These are phyloP conservation scores for Podaxis pistillaris DNA, from an alignment of 768 basidiomycete species.

Conservation along the genomic window DNA sequence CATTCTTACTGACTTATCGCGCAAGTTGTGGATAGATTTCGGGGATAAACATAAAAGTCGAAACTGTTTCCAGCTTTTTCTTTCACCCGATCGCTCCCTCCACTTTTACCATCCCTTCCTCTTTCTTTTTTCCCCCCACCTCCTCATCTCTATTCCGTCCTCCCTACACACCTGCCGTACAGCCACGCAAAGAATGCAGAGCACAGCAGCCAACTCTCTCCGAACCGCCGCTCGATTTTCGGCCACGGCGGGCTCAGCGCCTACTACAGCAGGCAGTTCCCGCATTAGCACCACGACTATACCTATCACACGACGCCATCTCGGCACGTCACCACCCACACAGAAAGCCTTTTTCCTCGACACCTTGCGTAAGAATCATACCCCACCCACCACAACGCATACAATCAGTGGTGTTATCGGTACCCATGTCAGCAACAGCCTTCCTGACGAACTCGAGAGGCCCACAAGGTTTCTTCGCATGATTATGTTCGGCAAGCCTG, in stretches of 20 bases:
- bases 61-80: slow-evolving; percentile 1
- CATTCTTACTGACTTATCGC: neutral
- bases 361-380: slow-evolving; percentile 10
- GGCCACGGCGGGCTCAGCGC: slow-evolving; percentile 13
- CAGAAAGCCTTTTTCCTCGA: slow-evolving; percentile 11
- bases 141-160: slow-evolving; percentile 6
- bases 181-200: slow-evolving; percentile 18
- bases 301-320: slow-evolving; percentile 4
- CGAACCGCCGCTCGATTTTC: slow-evolving; percentile 17
- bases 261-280: slow-evolving; percentile 15
- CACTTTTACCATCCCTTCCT: neutral
- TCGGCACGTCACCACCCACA: slow-evolving; percentile 4
- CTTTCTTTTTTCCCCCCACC: slow-evolving; percentile 15
- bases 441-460: slow-evolving; percentile 37
- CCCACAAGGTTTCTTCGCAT: slow-evolving; percentile 46
- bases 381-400: slow-evolving; percentile 23
- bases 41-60: slow-evolving; percentile 9
- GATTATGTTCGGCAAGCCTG: slow-evolving; percentile 82
- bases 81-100: neutral
- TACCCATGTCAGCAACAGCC: slow-evolving; percentile 23
- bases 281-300: slow-evolving; percentile 13
- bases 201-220: slow-evolving; percentile 14
- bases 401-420: slow-evolving; percentile 23
- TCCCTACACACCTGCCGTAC: neutral
- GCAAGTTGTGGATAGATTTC: neutral